Base-by-base conservation (phyloP, 345 rosid genomes). In the Dipteronia sinensis region DNA sequence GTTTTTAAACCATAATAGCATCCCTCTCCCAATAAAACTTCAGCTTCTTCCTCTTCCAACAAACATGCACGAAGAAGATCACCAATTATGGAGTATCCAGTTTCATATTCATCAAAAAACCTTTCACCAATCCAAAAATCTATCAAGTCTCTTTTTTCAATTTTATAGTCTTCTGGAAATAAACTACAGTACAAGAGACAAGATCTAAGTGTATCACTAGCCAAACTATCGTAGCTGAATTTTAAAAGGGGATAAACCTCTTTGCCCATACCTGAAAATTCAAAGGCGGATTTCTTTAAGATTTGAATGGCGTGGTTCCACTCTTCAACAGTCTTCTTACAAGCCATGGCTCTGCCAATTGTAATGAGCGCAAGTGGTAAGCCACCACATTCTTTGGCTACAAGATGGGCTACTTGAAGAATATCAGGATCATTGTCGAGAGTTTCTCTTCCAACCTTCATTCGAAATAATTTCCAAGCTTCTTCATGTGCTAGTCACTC, bases 91-190 rank as follows among this genome's bases (percentile, higher is more conserved):
- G 58, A 47, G 29, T 83, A 34, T 4, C 38, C 38, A 34, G 6
- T 0, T 4, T 34, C 38, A 34, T 34, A 34, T 34, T 34, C 6
- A 34, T 34, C 38, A 34, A 85, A 20, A 65, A 86, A 64, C n/a
- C 83, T 82, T 65, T 87, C 86, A 1, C 34, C 74, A 4, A 68
- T 42, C 87, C 84, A 81, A 7, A 61, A 76, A 38, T 77, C 74
- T 66, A 75, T 75, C 27, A 80, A 59, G n/a, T 67, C 6, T 23
- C 7, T n/a, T 62, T 69, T 80, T 0, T 17, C 9, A 0, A 83
- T 77, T 15, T 11, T 2, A 40, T 25, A 80, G 46, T 80, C 79
- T 47, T 77, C 86, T 0, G 84, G 84, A 63, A 77, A 81, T 16
- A 83, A 13, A 0, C 77, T 38, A n/a, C 64, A 59, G 12, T 59